Evolutionary conservation across 73 alveolate species (phyloP), one percentile per base, ranked within the genome.

Genomic region (Paramecium biaurelia): DNA sequence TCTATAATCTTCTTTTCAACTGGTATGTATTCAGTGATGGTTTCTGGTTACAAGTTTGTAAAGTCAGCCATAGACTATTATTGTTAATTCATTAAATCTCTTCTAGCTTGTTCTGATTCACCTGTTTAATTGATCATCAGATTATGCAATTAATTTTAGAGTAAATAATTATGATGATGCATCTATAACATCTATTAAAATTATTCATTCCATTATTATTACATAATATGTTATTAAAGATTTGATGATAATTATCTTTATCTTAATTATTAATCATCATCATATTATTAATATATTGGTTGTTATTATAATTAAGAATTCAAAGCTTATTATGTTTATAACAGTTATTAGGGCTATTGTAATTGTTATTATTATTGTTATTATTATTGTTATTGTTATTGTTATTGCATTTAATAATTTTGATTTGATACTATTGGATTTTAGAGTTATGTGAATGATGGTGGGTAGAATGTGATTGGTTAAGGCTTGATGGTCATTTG

Each of bases 21-120:
- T 11, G 90, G 90, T 5, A 79, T 79, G 14, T 79, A 79, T 79
- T 79, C 90, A 0, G 90, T 79, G 4, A 79, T 43, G 5, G 90
- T 79, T 79, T 79, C 90, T 10, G 90, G 45, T 42, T 79, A 30
- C 11, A 79, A n/a, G 45, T 63, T 63, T 3, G 84, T 14, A 30
- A 63, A 63, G 12, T 63, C 84, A 0, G 41, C 14, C 6, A 63
- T 0, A 5, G 84, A 63, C 6, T 63, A 30, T 24, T 63, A 26
- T 32, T 63, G 26, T 63, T 63, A 63, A 6, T 26, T 63, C 45
- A 30, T 30, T 30, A 63, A 12, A 18, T 63, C 84, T 63, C 28
- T 1, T 63, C 41, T 11, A 5, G 84, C 41, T 26, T 63, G 9
- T 30, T 63, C 45, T 30, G 84, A 26, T 63, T 63, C 26, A 5